These are phyloP conservation scores for Lepidium africanum DNA, from an alignment of 345 rosid species.

Conservation along the genomic window DNA sequence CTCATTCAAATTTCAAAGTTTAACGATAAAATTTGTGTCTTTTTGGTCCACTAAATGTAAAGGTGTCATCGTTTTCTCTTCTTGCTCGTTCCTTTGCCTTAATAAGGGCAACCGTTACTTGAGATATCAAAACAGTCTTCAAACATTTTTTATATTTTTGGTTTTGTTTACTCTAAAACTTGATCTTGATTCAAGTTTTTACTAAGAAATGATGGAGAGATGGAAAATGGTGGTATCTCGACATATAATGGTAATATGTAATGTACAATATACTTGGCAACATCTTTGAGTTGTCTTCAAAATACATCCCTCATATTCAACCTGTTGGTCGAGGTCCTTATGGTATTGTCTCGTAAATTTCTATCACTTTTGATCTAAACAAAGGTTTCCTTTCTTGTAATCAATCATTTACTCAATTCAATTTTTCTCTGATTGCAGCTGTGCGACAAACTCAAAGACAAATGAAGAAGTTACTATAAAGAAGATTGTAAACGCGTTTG, in stretches of 20 bases:
- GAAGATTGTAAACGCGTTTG: constrained; percentile 89
- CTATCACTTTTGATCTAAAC: not conserved
- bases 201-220: constrained; percentile 30
- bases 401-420: not conserved
- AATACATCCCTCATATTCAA: constrained; percentile 78
- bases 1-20: constrained; percentile 29
- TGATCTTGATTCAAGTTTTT: constrained; percentile 2
- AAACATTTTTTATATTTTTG: not conserved
- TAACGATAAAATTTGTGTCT: constrained; percentile 7
- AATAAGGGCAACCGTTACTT: not conserved
- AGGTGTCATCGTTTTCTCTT: constrained; percentile 3
- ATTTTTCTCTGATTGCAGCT: constrained; percentile 28
- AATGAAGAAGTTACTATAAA: constrained; percentile 84
- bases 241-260: constrained; percentile 43
- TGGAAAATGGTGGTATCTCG: constrained; percentile 34
- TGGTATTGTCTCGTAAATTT: constrained; percentile 77
- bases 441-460: constrained; percentile 70
- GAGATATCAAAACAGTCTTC: constrained; percentile 10
- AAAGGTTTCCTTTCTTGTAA: not conserved
- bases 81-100: constrained; percentile 5
- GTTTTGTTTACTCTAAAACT: not conserved
- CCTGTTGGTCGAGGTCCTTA: constrained; percentile 85
- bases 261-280: constrained; percentile 61
- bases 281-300: constrained; percentile 56
- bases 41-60: constrained; percentile 24